Base-by-base conservation (phyloP, 2,329 filamentous ascomycete genomes). In the Calcarisporium arbuscula region DNA sequence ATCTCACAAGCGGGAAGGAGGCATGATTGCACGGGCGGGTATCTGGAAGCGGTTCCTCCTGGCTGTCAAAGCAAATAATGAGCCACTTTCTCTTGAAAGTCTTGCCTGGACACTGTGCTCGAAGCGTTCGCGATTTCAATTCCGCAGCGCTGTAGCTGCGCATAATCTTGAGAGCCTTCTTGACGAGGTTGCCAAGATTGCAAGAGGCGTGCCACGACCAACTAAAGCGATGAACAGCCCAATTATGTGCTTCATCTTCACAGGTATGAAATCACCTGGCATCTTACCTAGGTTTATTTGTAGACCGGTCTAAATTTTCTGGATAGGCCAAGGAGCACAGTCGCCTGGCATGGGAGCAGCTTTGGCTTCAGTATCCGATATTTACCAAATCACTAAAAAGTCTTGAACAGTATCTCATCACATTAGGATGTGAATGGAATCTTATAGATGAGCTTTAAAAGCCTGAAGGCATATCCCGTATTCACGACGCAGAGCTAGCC, bases 271-370 rank as follows among this genome's bases (percentile, higher is more conserved):
- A 8, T 31, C 18, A 21, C 19, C 12, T n/a, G n/a, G n/a, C n/a
- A n/a, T n/a, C n/a, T n/a, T n/a, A n/a, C 12, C 19, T 11, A 33
- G n/a, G 26, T 28, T 28, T 8, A 8, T 16, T 30, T 19, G 18
- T 11, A 11, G 7, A 30, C 17, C 3, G 8, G 14, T 8, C 28
- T 38, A 20, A 35, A 20, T 21, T 11, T 8, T 5, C 25, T 17
- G 5, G 16, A 31, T 31, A 40, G 38, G 38, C 11, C 38, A 40
- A 25, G 38, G 38, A 20, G 38, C 38, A 11, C 34, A 40, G 11
- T 40, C 34, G 38, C 21, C 34, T 11, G 17, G 30, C 11, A 40
- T 40, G 38, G 38, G 38, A 12, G n/a, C 27, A 11, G 38, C 21
- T 17, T 23, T 39, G 12, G n/a, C n/a, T n/a, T 32, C 29, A n/a